Evolutionary conservation across 1,284 basidiomycete genomes (phyloP), one percentile per base, ranked within the genome.

Genomic region (Pascua sp.): DNA sequence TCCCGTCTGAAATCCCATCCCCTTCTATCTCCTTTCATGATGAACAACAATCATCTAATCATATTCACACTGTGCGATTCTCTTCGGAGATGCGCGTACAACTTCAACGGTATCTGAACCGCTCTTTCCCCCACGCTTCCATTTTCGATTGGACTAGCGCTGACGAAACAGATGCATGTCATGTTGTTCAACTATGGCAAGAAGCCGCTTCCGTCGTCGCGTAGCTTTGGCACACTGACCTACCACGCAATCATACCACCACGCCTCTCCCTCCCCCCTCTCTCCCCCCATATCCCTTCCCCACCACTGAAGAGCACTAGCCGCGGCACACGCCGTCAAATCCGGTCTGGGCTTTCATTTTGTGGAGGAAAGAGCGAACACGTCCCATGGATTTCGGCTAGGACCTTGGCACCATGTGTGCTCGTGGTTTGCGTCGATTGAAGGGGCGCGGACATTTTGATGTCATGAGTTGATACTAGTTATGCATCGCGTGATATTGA

Each of bases 61-160:
- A 69, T 76, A 76, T 76, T 76, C 74, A 76, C 74, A 76, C 74
- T 76, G 70, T 72, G 72, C 62, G 50, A 73, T 47, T 53, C 61
- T 67, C 69, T 68, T 62, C 58, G 65, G 69, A 67, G 67, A 67
- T 70, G 70, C 67, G 69, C 70, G 62, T 59, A 72, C 53, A 61
- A 70, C 65, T 69, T 68, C 74, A 76, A 76, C 74, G 74, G 74
- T 76, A 76, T 75, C 74, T 64, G 74, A 76, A 64, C 66, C 57
- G 24, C 24, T 32, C 24, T 32, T 56, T 49, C 49, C 45, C 36
- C 49, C 38, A 38, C 24, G 24, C 36, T 37, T 37, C 36, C 17
- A n/a, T 38, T 43, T 54, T 36, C 40, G 40, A 16, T 45, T 41
- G 46, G 42, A 57, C 24, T 4, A 15, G 24, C 15, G 56, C 59